These are phyloP conservation scores for Paulownia fortunei DNA, from an alignment of 257 asterid species.

Conservation along the genomic window DNA sequence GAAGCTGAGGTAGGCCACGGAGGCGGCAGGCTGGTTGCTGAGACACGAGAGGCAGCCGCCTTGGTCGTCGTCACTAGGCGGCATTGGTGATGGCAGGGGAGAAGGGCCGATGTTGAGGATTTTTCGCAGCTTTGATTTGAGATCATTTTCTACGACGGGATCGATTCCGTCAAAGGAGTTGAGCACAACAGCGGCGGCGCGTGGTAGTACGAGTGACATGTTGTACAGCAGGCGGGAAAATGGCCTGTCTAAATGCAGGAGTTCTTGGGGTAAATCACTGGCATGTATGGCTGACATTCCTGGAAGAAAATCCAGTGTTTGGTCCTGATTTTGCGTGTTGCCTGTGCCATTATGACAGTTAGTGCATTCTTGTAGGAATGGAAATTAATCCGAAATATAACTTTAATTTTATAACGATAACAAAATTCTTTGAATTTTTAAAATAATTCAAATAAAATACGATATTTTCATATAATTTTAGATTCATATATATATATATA, in stretches of 20 bases:
- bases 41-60: slow-evolving; percentile 58
- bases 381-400: neutral
- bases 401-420: too few relatives aligned
- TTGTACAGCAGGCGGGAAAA: slow-evolving; percentile 49
- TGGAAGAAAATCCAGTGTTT: slow-evolving; percentile 52
- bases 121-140: slow-evolving; percentile 44
- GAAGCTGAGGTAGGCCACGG: slow-evolving; percentile 60
- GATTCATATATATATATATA: too few relatives aligned
- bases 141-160: slow-evolving; percentile 39
- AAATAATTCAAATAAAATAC: too few relatives aligned
- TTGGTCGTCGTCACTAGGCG: slow-evolving; percentile 24
- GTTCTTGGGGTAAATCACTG: slow-evolving; percentile 48
- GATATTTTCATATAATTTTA: too few relatives aligned
- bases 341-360: neutral
- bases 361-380: neutral
- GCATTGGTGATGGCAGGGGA: slow-evolving; percentile 33
- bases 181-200: slow-evolving; percentile 47
- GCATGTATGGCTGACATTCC: slow-evolving; percentile 57
- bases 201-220: slow-evolving; percentile 53
- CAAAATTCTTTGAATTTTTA: too few relatives aligned
- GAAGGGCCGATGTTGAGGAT: slow-evolving; percentile 55
- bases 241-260: slow-evolving; percentile 41
- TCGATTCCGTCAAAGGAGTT: slow-evolving; percentile 64
- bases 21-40: slow-evolving; percentile 34
- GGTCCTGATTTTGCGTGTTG: slow-evolving; percentile 13